Percentiles rank a stretch among this genome's conserved stretches.
phyloP scores from a whole-genome alignment of 352 stramenopile species.

The Pythium guiyangense region DNA sequence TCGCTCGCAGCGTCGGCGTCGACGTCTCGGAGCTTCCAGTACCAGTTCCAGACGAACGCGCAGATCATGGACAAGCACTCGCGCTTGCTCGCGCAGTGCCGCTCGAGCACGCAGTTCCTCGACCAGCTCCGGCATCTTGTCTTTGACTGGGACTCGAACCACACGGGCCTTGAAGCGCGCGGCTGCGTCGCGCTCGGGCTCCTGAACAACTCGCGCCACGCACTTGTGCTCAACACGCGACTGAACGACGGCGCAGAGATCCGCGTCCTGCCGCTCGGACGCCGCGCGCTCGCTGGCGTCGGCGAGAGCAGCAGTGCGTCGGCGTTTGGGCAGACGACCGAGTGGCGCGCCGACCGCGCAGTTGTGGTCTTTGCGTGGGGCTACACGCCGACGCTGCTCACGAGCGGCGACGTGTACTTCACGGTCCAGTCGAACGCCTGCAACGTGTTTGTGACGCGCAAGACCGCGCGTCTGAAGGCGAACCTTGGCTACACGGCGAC shows the following conservation, averaged over 20 bases:
- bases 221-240: conserved; percentile 58
- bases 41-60: conserved; percentile 69
- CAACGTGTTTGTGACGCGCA: conserved; percentile 75
- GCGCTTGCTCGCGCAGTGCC: conserved; percentile 33
- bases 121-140: conserved; percentile 69
- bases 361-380: conserved; percentile 81
- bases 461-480: conserved; percentile 63
- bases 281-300: conserved; percentile 48
- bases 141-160: conserved; percentile 84
- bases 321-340: conserved; percentile 12
- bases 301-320: conserved; percentile 15
- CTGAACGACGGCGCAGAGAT: conserved; percentile 77
- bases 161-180: conserved; percentile 72
- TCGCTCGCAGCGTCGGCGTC: conserved; percentile 28
- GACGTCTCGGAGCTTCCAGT: conserved; percentile 32
- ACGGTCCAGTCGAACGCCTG: conserved; percentile 81
- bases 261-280: conserved; percentile 53
- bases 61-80: conserved; percentile 78
- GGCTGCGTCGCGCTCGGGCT: conserved; percentile 70
- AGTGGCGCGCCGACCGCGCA: conserved; percentile 62
- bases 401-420: conserved; percentile 81
- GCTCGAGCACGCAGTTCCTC: conserved; percentile 49
- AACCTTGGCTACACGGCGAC: conserved; percentile 78
- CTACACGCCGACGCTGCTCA: conserved; percentile 81
- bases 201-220: conserved; percentile 77